Evolutionary conservation across 768 basidiomycete genomes (phyloP), one percentile per base, ranked within the genome.

Genomic region (Megacollybia marginata): DNA sequence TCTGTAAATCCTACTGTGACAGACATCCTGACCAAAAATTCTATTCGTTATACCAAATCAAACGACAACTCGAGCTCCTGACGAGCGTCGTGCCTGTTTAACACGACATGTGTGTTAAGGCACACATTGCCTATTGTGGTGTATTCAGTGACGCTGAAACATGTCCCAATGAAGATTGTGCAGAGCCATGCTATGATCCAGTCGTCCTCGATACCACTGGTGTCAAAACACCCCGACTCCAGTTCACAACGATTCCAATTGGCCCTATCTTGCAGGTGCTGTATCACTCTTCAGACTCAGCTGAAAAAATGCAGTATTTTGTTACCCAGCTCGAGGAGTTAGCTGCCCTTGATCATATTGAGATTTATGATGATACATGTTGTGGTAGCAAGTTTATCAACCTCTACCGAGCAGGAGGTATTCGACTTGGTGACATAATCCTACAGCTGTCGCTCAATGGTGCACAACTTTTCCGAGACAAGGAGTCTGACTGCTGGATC

Each of bases 261-360:
- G 71, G 72, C 4, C 73, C 71, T 1, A 72, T 74, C 45, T 48
- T 76, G 0, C 74, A 76, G 46, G 70, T 73, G 0, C 53, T 69
- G 1, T 58, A 65, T 13, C 50, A 62, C 0, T 57, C 49, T 12
- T 49, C 36, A 0, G 49, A 54, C 1, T 52, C 61, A 12, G 62
- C 72, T 0, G 20, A 44, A 1, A 49, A 55, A 0, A 59, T 72
- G 58, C 20, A 36, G 0, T 70, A 73, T 48, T 56, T 64, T 0
- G 16, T 52, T 9, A 40, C 48, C 12, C 53, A 62, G 34, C 59
- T 63, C 2, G n/a, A 57, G n/a, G 48, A 55, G 31, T 58, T 69
- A 1, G 20, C 61, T 16, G 31, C 46, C 23, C 20, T 56, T 9
- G 36, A 52, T 8, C 67, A 60, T 48, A 56, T 64, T 5, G 68